Percentiles rank a stretch among this genome's conserved stretches.
Evolutionary conservation across 2,329 filamentous ascomycete genomes (phyloP).

Genomic region (Emericellopsis atlantica): DNA sequence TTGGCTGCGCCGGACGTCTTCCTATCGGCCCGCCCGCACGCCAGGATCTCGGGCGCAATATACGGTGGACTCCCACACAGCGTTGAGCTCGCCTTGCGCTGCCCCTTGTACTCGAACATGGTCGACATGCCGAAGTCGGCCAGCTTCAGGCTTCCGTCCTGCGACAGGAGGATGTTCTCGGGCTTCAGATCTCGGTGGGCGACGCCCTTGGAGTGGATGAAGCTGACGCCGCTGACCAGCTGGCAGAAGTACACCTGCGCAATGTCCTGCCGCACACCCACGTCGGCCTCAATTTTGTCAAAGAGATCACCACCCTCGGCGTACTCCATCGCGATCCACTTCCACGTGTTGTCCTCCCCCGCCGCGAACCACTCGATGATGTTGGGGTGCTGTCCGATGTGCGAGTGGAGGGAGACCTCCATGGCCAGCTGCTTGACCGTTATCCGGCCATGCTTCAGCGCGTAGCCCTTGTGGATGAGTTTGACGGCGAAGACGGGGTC

Average conservation of each 20-base stretch:
- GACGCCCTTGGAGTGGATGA: constrained; percentile 92
- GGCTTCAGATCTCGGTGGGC: constrained; percentile 88
- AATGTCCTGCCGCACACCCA: constrained; percentile 86
- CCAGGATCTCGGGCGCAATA: constrained; percentile 83
- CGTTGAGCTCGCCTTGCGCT: constrained; percentile 69
- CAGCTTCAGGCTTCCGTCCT: constrained; percentile 77
- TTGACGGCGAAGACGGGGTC: constrained; percentile 90
- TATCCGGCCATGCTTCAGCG: constrained; percentile 76
- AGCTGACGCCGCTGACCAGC: constrained; percentile 78
- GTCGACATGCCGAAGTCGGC: constrained; percentile 95
- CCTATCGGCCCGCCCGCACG: constrained; percentile 34
- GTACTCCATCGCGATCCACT: constrained; percentile 97
- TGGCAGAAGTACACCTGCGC: constrained; percentile 95
- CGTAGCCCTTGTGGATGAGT: constrained; percentile 96
- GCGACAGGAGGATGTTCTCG: constrained; percentile 86
- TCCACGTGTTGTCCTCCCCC: constrained; percentile 76
- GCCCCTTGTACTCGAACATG: constrained; percentile 80
- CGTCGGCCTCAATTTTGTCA: constrained; percentile 98
- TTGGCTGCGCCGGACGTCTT: constrained; percentile 36
- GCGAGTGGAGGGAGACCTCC: constrained; percentile 82
- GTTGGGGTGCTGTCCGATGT: constrained; percentile 81
- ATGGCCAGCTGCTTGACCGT: constrained; percentile 81
- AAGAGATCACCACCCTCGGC: constrained; percentile 94
- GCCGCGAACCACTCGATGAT: constrained; percentile 87
- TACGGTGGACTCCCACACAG: constrained; percentile 95